phyloP scores from a whole-genome alignment of 2,329 filamentous ascomycete species.

The Sporothrix globosa region DNA sequence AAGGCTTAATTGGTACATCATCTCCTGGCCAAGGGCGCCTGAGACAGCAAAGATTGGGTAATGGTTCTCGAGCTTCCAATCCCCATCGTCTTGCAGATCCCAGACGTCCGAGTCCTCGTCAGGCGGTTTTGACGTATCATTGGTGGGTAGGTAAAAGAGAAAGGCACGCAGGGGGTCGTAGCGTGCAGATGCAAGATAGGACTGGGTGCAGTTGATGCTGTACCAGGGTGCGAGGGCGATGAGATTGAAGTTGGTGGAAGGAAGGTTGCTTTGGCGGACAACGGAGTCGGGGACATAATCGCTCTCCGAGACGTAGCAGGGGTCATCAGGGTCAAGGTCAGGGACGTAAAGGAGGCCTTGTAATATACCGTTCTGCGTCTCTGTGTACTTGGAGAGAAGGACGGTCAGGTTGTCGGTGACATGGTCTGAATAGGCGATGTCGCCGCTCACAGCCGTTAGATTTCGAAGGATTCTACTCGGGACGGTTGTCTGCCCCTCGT shows the following conservation, averaged over 20 bases:
- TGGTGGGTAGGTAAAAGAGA: constrained; percentile 64
- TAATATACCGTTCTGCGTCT: constrained; percentile 63
- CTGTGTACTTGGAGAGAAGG: constrained; percentile 68
- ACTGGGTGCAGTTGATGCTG: constrained; percentile 68
- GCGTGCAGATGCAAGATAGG: constrained; percentile 68
- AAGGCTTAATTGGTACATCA: constrained; percentile 71
- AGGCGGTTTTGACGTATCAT: constrained; percentile 65
- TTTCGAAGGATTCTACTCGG: constrained; percentile 61
- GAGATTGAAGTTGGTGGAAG: constrained; percentile 68
- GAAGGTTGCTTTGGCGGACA: constrained; percentile 71
- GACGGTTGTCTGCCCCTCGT: constrained; percentile 53
- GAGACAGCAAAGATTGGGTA: constrained; percentile 86
- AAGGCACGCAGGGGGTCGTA: constrained; percentile 64
- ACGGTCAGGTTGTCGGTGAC: constrained; percentile 69
- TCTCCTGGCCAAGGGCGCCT: constrained; percentile 63
- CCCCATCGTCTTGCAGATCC: constrained; percentile 68
- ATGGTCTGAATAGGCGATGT: constrained; percentile 58
- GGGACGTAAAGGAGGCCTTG: constrained; percentile 86
- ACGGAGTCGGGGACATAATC: constrained; percentile 74
- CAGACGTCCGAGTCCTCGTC: constrained; percentile 66
- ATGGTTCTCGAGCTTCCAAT: constrained; percentile 71
- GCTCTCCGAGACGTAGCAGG: constrained; percentile 65
- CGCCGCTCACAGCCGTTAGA: constrained; percentile 56
- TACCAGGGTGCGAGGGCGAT: constrained; percentile 89
- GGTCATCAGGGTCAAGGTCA: constrained; percentile 59